Base-by-base conservation (phyloP, 2,329 filamentous ascomycete genomes). In the Colletotrichum sp. region DNA sequence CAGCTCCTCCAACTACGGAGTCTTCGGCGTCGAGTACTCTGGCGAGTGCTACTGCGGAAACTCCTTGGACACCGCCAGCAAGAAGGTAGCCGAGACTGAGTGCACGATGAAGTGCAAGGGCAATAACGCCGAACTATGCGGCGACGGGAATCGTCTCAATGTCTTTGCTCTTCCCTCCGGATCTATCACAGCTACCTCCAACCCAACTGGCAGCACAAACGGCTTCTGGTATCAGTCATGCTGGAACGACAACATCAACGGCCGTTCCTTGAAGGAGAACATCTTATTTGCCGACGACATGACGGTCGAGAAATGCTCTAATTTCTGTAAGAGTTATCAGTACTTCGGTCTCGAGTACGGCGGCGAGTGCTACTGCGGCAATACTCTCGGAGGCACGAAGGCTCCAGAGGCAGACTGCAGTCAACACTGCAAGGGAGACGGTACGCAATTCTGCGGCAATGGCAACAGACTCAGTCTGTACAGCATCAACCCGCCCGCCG, bases 1-100 rank as follows among this genome's bases (percentile, higher is more conserved):
- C 76, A 77, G 79, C 15, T 78, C 79, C 8, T 87, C 82, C 75
- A 80, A 81, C 6, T 87, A 81, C 78, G 81, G 80, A 71, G 86
- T 85, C 78, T 87, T 87, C 70, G 85, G 85, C n/a, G 83, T 84
- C 21, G 83, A 86, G 79, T 86, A 84, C 77, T 81, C 81, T 68
- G 78, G 72, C 43, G 84, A 86, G 73, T 86, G 85, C 80, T 86
- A 84, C 80, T 84, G 83, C 72, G 83, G 83, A 34, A 82, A 81
- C 78, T 79, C 77, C 55, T 75, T 85, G 76, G 82, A 82, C 9
- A 77, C 79, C 26, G 70, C 71, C 8, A 79, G 77, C 73, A 82
- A 79, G 72, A 68, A 73, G 57, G 74, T 77, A 3, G 82, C 82
- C 13, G 78, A 79, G n/a, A 65, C 21, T 21, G 82, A 84, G 9